These are phyloP conservation scores for Biancaea sappan DNA, from an alignment of 306 rosid species.

Conservation along the genomic window DNA sequence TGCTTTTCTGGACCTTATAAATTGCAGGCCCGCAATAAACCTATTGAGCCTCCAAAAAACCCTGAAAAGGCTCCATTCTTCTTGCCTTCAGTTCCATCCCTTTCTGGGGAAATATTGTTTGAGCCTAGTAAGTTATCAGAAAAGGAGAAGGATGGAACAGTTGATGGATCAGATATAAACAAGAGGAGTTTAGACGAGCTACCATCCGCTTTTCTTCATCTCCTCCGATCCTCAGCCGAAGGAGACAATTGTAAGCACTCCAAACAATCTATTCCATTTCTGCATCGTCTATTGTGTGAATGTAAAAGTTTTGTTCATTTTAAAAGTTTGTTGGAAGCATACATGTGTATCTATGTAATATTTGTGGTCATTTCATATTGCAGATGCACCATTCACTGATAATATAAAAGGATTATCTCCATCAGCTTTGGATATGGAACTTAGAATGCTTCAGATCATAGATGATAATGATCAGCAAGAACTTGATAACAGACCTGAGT, in stretches of 20 bases:
- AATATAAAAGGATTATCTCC: conserved; percentile 79
- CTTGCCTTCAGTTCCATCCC: conserved; percentile 80
- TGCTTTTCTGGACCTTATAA: conserved; percentile 36
- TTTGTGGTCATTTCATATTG: conserved; percentile 25
- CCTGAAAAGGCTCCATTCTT: conserved; percentile 97
- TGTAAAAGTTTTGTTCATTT: neutral
- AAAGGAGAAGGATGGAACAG: conserved; percentile 40
- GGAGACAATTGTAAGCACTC: conserved; percentile 56
- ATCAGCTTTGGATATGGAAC: conserved; percentile 86
- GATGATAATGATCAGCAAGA: conserved; percentile 67
- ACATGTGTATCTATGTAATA: conserved; percentile 12
- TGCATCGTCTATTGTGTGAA: conserved; percentile 12
- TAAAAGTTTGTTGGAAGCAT: neutral
- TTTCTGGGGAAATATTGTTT: conserved; percentile 88
- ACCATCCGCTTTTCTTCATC: conserved; percentile 59
- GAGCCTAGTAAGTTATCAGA: conserved; percentile 57
- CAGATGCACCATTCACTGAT: conserved; percentile 82
- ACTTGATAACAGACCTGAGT: conserved; percentile 64
- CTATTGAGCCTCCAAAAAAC: conserved; percentile 91
- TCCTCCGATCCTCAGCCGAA: conserved; percentile 65
- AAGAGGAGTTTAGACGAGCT: conserved; percentile 42
- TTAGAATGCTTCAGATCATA: conserved; percentile 81
- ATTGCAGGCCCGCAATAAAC: conserved; percentile 85
- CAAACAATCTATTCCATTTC: conserved; percentile 19
- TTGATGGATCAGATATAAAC: conserved; percentile 37